Percentiles rank a stretch among this genome's conserved stretches.
phyloP scores from a whole-genome alignment of 2,329 filamentous ascomycete species.

The Penicillium expansum region DNA sequence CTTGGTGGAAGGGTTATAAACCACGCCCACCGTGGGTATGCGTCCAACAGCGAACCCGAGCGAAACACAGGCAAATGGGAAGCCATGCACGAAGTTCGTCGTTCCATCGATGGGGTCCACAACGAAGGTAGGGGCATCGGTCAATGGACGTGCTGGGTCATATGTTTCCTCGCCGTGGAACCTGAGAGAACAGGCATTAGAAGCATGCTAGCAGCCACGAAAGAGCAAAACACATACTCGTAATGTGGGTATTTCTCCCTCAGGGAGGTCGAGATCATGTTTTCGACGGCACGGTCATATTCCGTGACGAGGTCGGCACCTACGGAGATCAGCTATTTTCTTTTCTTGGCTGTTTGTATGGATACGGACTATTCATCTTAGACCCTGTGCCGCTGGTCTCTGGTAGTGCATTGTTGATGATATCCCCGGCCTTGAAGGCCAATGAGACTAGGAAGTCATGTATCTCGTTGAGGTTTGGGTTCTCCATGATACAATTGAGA shows the following conservation, averaged over 20 bases:
- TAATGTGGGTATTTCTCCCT: conserved; percentile 53
- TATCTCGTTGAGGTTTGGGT: conserved; percentile 38
- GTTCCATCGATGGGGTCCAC: conserved; percentile 65
- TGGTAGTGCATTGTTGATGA: conserved; percentile 45
- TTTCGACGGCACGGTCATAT: conserved; percentile 61
- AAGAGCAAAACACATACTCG: conserved; percentile 36
- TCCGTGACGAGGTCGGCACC: conserved; percentile 63
- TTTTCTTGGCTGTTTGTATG: not conserved
- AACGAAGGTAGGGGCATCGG: conserved; percentile 57
- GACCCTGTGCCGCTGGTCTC: conserved; percentile 38
- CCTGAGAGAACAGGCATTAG: conserved; percentile 18
- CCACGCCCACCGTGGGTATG: conserved; percentile 55
- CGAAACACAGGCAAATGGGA: conserved; percentile 59
- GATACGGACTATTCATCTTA: conserved; percentile 47
- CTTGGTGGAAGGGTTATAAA: conserved; percentile 60
- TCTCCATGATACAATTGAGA: conserved; percentile 8
- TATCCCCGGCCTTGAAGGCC: conserved; percentile 42
- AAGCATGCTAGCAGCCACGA: not conserved
- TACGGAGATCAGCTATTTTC: conserved; percentile 21
- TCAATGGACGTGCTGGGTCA: conserved; percentile 52
- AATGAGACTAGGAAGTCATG: conserved; percentile 43
- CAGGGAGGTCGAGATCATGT: conserved; percentile 53
- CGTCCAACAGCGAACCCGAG: conserved; percentile 54
- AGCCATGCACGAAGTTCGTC: conserved; percentile 63
- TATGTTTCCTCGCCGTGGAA: conserved; percentile 63